These are phyloP conservation scores for Erysiphe pulchra DNA, from an alignment of 2,329 filamentous ascomycete species.

Conservation along the genomic window DNA sequence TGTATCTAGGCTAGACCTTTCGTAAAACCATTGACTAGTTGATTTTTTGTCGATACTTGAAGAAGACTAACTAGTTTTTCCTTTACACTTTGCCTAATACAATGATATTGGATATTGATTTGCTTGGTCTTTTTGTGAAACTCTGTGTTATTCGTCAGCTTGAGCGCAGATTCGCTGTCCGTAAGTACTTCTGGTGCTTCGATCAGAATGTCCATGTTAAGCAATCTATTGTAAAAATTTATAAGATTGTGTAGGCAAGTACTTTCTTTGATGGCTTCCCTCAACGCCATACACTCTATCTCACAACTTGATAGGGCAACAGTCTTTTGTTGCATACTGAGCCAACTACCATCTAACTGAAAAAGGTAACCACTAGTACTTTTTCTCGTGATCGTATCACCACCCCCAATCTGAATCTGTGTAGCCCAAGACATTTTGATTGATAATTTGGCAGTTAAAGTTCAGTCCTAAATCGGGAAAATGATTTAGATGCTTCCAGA, in stretches of 20 bases:
- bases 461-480: neutral
- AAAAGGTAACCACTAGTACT: neutral
- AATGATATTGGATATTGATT: no score
- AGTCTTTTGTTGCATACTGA: neutral
- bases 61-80: no score
- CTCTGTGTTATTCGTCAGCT: no score
- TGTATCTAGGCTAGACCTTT: no score
- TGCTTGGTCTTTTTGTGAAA: no score
- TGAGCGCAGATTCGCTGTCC: neutral
- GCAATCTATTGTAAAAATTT: neutral
- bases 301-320: neutral
- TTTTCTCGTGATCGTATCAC: neutral
- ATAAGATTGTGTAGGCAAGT: no score
- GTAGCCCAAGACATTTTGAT: neutral
- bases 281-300: neutral
- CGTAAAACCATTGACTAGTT: no score
- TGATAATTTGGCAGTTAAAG: neutral
- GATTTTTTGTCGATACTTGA: no score
- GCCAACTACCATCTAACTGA: neutral
- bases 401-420: neutral
- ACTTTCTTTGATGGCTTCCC: neutral
- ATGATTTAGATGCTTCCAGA: neutral
- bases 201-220: neutral
- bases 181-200: neutral
- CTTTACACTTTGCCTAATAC: no score